Conservation (phyloP, 2,329 filamentous ascomycete genomes). For the Sclerotinia nivalis region DNA sequence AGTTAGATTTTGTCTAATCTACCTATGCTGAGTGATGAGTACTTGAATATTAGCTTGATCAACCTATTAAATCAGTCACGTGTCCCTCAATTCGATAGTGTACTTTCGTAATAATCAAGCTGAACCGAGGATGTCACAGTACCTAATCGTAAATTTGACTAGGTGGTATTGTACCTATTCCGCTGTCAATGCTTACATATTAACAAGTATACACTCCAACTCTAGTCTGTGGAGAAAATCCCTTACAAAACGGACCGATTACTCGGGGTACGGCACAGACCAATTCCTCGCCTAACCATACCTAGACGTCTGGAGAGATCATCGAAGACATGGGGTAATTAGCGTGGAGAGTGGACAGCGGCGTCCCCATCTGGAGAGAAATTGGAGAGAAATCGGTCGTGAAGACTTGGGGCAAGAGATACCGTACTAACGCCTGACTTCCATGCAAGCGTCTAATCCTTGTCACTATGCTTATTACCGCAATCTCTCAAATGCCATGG, state of each 20-base stretch:
- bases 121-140: background rate
- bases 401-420: background rate
- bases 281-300: background rate
- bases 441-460: slow-evolving; percentile 4
- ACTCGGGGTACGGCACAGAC: slow-evolving; percentile 16
- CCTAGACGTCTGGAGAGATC: slow-evolving; percentile 7
- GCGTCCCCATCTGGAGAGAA: slow-evolving; percentile 19
- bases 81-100: background rate
- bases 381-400: background rate
- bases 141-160: background rate
- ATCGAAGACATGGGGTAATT: slow-evolving; percentile 20
- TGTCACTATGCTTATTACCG: background rate
- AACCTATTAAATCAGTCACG: background rate
- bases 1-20: background rate
- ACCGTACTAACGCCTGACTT: background rate
- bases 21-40: too few relatives aligned
- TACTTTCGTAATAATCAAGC: background rate
- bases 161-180: background rate
- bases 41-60: background rate
- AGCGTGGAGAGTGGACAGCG: slow-evolving; percentile 9
- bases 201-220: background rate
- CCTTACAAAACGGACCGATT: slow-evolving; percentile 23
- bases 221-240: background rate
- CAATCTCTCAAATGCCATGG: background rate
- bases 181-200: too few relatives aligned